Evolutionary conservation across 2,329 filamentous ascomycete species (phyloP), one percentile per base, ranked within the genome.

Genomic region (Trichoderma citrinoviride): DNA sequence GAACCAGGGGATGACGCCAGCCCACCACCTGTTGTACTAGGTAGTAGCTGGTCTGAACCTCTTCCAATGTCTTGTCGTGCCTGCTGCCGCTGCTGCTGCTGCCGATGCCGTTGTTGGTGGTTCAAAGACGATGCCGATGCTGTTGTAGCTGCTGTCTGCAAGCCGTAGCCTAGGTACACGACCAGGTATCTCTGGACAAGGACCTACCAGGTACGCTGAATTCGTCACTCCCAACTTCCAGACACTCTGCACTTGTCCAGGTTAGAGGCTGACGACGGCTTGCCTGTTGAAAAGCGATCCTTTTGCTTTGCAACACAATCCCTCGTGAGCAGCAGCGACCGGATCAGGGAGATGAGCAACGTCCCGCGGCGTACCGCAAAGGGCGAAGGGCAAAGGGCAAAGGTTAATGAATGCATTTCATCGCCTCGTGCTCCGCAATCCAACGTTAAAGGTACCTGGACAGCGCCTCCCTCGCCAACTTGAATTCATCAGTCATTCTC

Each of bases 361-460:
- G 29, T 54, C 27, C 50, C 29, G 23, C 50, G 29, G n/a, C 50
- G 29, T 23, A 14, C 43, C 19, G 29, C 55, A 47, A 58, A 61
- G 46, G 55, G 55, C 19, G 53, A 7, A 37, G 41, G n/a, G n/a
- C 46, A 49, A 37, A 49, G 33, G 15, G 33, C 52, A 55, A 17
- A 23, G 17, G 23, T 3, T 37, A 12, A 14, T 14, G 33, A 12
- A 40, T 23, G 56, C 56, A 60, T 27, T 60, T 29, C 29, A 60
- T 49, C 56, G 56, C 41, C 44, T 50, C 44, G 46, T 41, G 56
- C 44, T 60, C 56, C 56, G 56, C 56, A 40, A 37, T 50, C 53
- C 27, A 56, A 55, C 40, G 19, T 40, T 29, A 54, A 19, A 29
- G n/a, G 47, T 50, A 5, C 27, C 10, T 21, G 3, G 10, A 27